Conservation (phyloP, 306 rosid species). For the Medicago arabica region DNA sequence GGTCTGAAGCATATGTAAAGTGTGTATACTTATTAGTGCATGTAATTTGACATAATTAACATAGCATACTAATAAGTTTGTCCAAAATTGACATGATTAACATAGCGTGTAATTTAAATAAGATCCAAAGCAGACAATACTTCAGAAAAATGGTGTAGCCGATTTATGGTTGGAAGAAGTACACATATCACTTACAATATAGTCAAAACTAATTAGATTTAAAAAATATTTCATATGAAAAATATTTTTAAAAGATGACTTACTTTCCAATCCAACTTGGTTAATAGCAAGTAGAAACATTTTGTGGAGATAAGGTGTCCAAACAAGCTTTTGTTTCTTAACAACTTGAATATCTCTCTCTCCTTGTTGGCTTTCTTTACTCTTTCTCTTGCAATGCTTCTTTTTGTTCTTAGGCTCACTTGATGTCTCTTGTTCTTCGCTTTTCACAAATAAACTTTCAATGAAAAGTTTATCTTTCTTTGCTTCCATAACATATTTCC, state of each 20-base stretch:
- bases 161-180: too few relatives aligned
- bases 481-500: constrained; percentile 52
- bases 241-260: constrained; percentile 49
- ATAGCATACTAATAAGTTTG: background rate
- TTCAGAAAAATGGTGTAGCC: too few relatives aligned
- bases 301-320: constrained; percentile 77
- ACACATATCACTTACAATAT: too few relatives aligned
- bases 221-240: constrained; percentile 46
- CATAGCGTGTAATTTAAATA: background rate
- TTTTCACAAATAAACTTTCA: constrained; percentile 9
- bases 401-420: constrained; percentile 58
- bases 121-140: too few relatives aligned
- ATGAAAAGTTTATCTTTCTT: constrained; percentile 39
- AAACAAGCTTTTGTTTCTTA: constrained; percentile 64
- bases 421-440: constrained; percentile 9
- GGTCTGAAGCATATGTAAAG: background rate
- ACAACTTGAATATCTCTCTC: background rate
- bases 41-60: too few relatives aligned
- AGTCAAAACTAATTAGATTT: too few relatives aligned
- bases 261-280: constrained; percentile 68
- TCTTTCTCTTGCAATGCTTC: constrained; percentile 38
- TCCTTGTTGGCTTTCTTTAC: background rate
- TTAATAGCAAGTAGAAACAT: constrained; percentile 62
- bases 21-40: background rate
- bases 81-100: too few relatives aligned